Base-by-base conservation (phyloP, 495 filamentous ascomycete genomes). In the Xylaria cubensis region DNA sequence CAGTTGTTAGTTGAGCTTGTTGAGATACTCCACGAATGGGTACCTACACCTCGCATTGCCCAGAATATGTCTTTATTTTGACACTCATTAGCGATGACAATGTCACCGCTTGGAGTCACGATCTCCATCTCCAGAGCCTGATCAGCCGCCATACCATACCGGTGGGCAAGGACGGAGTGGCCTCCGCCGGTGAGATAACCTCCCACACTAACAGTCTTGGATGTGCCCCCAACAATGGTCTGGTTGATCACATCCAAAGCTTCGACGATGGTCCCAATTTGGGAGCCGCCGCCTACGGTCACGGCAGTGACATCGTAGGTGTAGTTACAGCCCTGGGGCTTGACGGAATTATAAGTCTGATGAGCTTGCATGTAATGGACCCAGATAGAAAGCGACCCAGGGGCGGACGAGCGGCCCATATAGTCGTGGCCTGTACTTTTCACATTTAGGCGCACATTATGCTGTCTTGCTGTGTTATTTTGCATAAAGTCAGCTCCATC, bases 121-220 rank as follows among this genome's bases (percentile, higher is more conserved):
- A 51, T 6, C 17, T 51, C 48, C 48, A 51, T 51, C 48, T 51
- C 48, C 17, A 51, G 17, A 15, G 15, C 48, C 48, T 51, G 17
- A n/a, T 93, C 91, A 0, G 89, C 87, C 5, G 75, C 90, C 2
- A 93, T 80, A 0, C 91, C 91, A 72, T 88, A 89, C 2, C 74
- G 80, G 0, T 88, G 83, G 9, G 82, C 76, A 0, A 91, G 78
- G 1, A 87, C 74, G 5, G 80, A 81, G 74, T 92, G 91, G 3
- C 90, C 90, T 5, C 87, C 90, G 10, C 89, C 90, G 44, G 86
- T 88, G 17, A 85, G 81, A 70, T 87, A 92, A 4, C 90, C 90
- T 6, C 90, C 89, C 4, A 82, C 67, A 12, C 72, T 76, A 24
- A 75, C 76, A 0, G 74, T 69, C 9, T 69, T 77, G 2, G 72